Evolutionary conservation across 2,329 filamentous ascomycete species (phyloP).

Genomic region (Clonostachys rosea): DNA sequence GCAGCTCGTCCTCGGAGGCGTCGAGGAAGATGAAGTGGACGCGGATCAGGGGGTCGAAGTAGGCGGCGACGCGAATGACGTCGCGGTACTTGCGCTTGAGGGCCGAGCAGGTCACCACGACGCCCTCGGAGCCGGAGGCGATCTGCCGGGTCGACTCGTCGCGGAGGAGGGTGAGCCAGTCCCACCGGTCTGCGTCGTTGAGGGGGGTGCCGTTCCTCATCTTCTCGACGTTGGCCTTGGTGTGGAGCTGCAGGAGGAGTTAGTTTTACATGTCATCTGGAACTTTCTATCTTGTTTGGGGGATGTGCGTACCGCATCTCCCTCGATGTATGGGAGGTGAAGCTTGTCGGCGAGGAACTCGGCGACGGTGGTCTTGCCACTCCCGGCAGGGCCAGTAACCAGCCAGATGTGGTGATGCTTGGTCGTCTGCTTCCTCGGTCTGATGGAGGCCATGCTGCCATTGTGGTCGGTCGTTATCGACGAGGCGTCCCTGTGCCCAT

Average conservation of each 20-base stretch:
- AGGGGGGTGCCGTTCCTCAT: constrained; percentile 82
- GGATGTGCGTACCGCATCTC: constrained; percentile 60
- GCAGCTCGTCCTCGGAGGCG: constrained; percentile 69
- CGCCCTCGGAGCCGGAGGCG: constrained; percentile 57
- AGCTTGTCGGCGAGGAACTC: constrained; percentile 58
- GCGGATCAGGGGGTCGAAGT: constrained; percentile 66
- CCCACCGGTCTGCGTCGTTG: constrained; percentile 93
- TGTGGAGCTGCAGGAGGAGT: constrained; percentile 57
- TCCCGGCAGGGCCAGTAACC: constrained; percentile 74
- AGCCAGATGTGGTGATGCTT: constrained; percentile 70
- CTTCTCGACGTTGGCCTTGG: constrained; percentile 78
- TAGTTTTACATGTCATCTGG: constrained; percentile 9
- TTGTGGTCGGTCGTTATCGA: constrained; percentile 8
- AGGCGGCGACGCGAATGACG: constrained; percentile 76
- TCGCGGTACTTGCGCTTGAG: constrained; percentile 97
- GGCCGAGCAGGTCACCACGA: constrained; percentile 95
- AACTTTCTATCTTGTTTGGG: background rate
- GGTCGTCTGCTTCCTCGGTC: constrained; percentile 7
- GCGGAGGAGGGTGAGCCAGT: constrained; percentile 82
- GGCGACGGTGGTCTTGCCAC: constrained; percentile 74
- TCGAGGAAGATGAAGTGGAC: constrained; percentile 93
- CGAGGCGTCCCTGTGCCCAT: background rate
- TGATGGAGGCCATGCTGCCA: constrained; percentile 8
- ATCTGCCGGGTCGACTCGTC: constrained; percentile 59
- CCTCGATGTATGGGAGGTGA: constrained; percentile 68